phyloP scores from a whole-genome alignment of 345 rosid species.

The Boechera stricta region DNA sequence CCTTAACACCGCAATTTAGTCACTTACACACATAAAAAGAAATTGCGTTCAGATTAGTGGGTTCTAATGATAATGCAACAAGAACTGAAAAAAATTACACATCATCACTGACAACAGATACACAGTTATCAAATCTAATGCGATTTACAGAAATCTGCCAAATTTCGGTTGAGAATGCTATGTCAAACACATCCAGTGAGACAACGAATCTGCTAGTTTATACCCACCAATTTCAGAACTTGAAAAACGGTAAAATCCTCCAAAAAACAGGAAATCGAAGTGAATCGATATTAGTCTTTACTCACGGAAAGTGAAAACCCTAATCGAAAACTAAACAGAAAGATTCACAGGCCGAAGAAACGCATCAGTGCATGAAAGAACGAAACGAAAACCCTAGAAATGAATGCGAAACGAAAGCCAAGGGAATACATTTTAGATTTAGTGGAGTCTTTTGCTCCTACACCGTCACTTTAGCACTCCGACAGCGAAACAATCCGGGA shows the following conservation, averaged over 20 bases:
- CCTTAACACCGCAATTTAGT: conserved; percentile 15
- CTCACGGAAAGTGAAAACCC: conserved; percentile 21
- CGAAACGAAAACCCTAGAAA: conserved; percentile 41
- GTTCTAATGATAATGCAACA: conserved; percentile 26
- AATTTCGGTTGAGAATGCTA: not conserved
- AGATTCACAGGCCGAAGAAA: conserved; percentile 18
- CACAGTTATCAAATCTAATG: not conserved
- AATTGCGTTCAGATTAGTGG: conserved; percentile 25
- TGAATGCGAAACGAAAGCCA: conserved; percentile 2
- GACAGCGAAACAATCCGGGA: conserved; percentile 3
- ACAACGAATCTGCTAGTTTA: conserved; percentile 12
- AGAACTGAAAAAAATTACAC: not conserved
- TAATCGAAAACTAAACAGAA: conserved; percentile 14
- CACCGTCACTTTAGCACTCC: not conserved
- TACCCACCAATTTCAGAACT: conserved; percentile 20
- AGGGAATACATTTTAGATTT: conserved; percentile 11
- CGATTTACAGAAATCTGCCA: conserved; percentile 7
- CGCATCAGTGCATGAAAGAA: conserved; percentile 6
- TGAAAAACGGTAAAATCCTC: not conserved
- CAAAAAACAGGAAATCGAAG: conserved; percentile 15
- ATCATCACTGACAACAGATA: conserved; percentile 9
- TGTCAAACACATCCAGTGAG: not conserved
- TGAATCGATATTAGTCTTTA: conserved; percentile 14
- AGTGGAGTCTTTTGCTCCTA: not conserved
- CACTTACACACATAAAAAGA: conserved; percentile 15